Conservation (phyloP, 2,329 filamentous ascomycete species). For the Colletotrichum melonis region DNA sequence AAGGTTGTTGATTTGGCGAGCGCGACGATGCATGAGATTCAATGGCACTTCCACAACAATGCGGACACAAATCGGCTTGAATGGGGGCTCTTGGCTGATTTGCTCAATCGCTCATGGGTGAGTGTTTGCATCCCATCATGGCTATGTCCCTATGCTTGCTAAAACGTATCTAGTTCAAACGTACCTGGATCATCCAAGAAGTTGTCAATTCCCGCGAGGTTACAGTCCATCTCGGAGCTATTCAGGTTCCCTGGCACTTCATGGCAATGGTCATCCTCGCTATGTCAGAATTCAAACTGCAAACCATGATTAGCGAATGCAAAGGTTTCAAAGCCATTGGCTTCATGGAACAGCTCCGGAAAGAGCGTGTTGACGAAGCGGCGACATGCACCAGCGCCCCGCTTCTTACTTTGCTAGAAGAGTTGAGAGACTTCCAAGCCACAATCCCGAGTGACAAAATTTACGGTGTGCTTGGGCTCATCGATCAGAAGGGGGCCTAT, state of each 20-base stretch:
- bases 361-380: background rate
- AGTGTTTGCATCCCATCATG: background rate
- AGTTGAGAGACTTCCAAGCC: conserved; percentile 22
- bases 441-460: conserved; percentile 25
- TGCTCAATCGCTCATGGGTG: conserved; percentile 25
- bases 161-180: conserved; percentile 17
- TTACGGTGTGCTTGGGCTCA: conserved; percentile 10
- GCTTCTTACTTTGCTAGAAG: conserved; percentile 10
- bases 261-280: background rate
- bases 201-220: conserved; percentile 17
- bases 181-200: conserved; percentile 34
- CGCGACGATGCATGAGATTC: background rate
- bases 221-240: conserved; percentile 2
- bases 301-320: conserved; percentile 5
- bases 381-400: background rate
- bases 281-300: conserved; percentile 1
- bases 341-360: conserved; percentile 3
- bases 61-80: conserved; percentile 1
- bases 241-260: conserved; percentile 1
- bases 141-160: background rate
- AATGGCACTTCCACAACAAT: conserved; percentile 4
- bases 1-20: background rate
- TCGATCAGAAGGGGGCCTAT: background rate
- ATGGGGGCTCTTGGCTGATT: conserved; percentile 18
- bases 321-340: conserved; percentile 21